Conservation (phyloP, 2,329 filamentous ascomycete species). For the Penicillium polonicum region DNA sequence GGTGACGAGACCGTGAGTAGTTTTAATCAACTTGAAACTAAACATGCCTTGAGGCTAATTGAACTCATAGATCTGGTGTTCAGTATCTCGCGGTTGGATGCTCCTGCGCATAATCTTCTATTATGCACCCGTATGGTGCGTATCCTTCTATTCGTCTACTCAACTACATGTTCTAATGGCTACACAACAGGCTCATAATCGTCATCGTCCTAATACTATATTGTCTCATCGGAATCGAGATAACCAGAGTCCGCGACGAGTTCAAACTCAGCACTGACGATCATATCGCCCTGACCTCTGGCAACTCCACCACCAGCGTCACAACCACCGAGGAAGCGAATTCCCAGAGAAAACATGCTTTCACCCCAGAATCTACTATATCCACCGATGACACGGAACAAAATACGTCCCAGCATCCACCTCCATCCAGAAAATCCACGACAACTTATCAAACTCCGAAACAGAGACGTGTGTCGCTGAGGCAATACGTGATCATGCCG, state of each 20-base stretch:
- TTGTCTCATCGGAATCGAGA: constrained; percentile 33
- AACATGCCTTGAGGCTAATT: not conserved
- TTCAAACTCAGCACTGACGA: constrained; percentile 32
- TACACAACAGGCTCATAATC: constrained; percentile 30
- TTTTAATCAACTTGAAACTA: not conserved
- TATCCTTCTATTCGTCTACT: not conserved
- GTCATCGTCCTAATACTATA: constrained; percentile 23
- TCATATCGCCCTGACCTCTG: constrained; percentile 28
- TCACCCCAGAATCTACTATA: constrained; percentile 7
- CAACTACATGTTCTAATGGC: not conserved
- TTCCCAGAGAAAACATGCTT: not conserved
- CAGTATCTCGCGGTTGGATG: constrained; percentile 40
- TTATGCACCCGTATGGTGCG: constrained; percentile 40
- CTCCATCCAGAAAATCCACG: not conserved
- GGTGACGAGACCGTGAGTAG: constrained; percentile 36
- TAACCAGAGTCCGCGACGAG: constrained; percentile 33
- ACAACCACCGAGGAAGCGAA: constrained; percentile 14
- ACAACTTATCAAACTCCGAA: constrained; percentile 10
- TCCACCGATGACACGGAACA: constrained; percentile 10
- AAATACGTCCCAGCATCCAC: not conserved
- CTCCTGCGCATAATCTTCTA: constrained; percentile 38
- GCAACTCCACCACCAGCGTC: constrained; percentile 7
- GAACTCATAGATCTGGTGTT: constrained; percentile 37
- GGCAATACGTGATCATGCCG: constrained; percentile 43
- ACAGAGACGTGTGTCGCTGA: constrained; percentile 35